phyloP scores from a whole-genome alignment of 2,329 filamentous ascomycete genomes.

The Sporothrix brunneoviolacea region DNA sequence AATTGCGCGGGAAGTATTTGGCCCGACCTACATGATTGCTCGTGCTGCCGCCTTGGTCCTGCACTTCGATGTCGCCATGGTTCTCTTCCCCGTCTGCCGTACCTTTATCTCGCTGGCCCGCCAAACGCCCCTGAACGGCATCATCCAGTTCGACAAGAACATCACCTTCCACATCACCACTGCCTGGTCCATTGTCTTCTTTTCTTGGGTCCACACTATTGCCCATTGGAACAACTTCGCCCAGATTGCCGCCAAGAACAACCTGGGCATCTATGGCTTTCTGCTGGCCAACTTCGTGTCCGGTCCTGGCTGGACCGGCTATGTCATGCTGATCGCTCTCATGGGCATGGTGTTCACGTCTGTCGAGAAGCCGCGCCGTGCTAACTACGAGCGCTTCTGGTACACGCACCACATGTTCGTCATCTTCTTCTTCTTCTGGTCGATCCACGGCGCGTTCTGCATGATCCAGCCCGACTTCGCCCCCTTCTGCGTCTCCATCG shows the following conservation, averaged over 20 bases:
- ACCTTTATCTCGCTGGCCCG: conserved; percentile 76
- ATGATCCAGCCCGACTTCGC: conserved; percentile 83
- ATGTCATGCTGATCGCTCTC: conserved; percentile 72
- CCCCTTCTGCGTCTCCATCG: conserved; percentile 67
- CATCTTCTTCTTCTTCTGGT: conserved; percentile 85
- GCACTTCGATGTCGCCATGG: conserved; percentile 73
- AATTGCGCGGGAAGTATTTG: conserved; percentile 60
- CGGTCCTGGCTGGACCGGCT: conserved; percentile 79
- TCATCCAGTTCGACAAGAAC: conserved; percentile 85
- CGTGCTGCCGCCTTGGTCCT: conserved; percentile 67
- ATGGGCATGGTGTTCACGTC: conserved; percentile 75
- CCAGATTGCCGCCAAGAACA: conserved; percentile 66
- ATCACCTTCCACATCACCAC: conserved; percentile 82
- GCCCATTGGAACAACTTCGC: conserved; percentile 86
- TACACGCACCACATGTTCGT: conserved; percentile 85
- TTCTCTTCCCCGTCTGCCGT: conserved; percentile 76
- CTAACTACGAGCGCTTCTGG: conserved; percentile 87
- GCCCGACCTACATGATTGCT: conserved; percentile 70
- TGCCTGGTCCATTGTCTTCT: conserved; percentile 84
- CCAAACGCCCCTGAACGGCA: conserved; percentile 75
- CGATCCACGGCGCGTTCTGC: conserved; percentile 82
- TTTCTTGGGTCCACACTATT: conserved; percentile 78
- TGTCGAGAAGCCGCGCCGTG: conserved; percentile 67
- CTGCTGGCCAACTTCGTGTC: conserved; percentile 70
- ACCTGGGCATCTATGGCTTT: conserved; percentile 71